Evolutionary conservation across 2,329 filamentous ascomycete genomes (phyloP), one percentile per base, ranked within the genome.

Genomic region (Fusarium brevicatenulatum): DNA sequence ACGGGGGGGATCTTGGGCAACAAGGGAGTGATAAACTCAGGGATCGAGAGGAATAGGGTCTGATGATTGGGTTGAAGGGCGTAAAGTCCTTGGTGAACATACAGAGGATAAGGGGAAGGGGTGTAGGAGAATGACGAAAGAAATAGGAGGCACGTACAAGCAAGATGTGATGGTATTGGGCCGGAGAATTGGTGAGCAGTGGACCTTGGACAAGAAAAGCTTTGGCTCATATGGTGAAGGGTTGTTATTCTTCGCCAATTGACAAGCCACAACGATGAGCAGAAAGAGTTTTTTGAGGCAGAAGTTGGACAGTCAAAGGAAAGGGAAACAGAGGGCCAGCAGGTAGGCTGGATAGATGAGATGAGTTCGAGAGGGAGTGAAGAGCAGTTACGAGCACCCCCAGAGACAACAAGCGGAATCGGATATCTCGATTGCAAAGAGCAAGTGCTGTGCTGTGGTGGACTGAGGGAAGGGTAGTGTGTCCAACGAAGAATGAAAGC

Each of bases 341-440:
- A 44, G 63, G 46, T 46, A 55, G 43, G 55, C 47, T 40, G 34
- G 54, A 61, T 50, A 54, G 61, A 71, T 68, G 66, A 53, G 50
- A 63, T 59, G 60, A 63, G 50, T 43, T 59, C 59, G 56, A 44
- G 70, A 69, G 71, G 49, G 57, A 71, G 70, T 56, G 70, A 60
- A 65, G 61, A 58, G 47, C 55, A 66, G 59, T 59, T 67, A 74
- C 64, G 63, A 68, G 54, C 66, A 74, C 70, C 63, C 73, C 66
- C 54, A 64, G 53, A 65, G 63, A 37, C 62, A 53, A 70, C 23
- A 71, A 54, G 43, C 44, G 46, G 52, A 64, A 74, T 75, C 70
- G 73, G 64, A 76, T 78, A 78, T 78, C 75, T 76, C 76, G 73
- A 78, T 76, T 73, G 63, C 57, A 59, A 60, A 68, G 66, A 64